Evolutionary conservation across 306 rosid species (phyloP).

Genomic region (Trichosanthes cucumerina): DNA sequence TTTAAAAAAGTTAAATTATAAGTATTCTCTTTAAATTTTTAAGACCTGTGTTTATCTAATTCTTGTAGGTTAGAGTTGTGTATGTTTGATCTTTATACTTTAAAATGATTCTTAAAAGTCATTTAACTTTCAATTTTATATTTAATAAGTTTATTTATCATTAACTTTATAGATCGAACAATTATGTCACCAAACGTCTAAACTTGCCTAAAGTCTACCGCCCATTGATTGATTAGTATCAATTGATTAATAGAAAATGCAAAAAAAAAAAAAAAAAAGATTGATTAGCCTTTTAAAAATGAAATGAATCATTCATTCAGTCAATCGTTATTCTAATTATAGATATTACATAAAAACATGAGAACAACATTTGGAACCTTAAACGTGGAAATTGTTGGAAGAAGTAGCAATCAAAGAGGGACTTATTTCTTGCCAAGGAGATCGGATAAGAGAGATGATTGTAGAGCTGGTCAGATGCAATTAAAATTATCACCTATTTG

Average conservation of each 20-base stretch:
- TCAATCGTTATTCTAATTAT: not conserved
- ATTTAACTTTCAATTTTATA: too few species aligned
- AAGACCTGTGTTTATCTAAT: too few species aligned
- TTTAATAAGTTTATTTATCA: too few species aligned
- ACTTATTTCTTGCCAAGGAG: not conserved
- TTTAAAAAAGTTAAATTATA: too few species aligned
- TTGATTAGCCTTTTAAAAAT: not conserved
- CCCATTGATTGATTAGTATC: not conserved
- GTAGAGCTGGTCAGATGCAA: too few species aligned
- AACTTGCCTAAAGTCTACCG: not conserved
- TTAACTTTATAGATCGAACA: not conserved
- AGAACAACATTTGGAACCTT: not conserved
- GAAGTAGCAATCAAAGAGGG: not conserved
- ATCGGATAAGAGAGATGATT: not conserved
- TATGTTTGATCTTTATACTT: not conserved
- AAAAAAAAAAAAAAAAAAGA: too few species aligned
- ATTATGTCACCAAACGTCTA: not conserved
- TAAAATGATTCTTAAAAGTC: not conserved
- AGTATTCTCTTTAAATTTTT: not conserved
- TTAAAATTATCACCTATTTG: too few species aligned
- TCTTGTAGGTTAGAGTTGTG: not conserved
- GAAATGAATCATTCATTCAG: not conserved
- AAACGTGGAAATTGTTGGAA: not conserved
- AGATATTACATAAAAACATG: not conserved
- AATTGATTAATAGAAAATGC: too few species aligned